Evolutionary conservation across 2,329 filamentous ascomycete genomes (phyloP).

Genomic region (Pseudogymnoascus sp.): DNA sequence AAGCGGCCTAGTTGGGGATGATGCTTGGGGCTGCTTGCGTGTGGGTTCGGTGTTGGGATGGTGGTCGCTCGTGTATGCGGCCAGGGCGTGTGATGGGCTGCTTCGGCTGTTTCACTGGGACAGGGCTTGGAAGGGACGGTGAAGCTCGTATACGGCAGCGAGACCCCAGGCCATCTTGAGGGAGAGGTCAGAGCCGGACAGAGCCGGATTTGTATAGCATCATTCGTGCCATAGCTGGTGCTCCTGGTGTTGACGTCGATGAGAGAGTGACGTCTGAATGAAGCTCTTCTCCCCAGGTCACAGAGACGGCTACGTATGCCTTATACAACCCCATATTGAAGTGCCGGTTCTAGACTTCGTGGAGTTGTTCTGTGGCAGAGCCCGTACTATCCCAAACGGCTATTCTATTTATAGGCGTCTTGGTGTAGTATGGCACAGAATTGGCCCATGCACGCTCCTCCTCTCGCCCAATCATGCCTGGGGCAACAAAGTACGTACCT

Average conservation of each 20-base stretch:
- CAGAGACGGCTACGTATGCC: neutral
- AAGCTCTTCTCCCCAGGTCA: neutral
- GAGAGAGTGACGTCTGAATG: neutral
- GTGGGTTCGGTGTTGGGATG: neutral
- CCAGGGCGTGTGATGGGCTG: neutral
- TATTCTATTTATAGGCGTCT: neutral
- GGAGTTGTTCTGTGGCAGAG: constrained; percentile 1
- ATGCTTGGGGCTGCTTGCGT: neutral
- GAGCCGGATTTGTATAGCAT: neutral
- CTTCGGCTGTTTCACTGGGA: neutral
- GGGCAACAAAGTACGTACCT: neutral
- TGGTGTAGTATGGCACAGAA: neutral
- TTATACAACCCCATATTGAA: neutral
- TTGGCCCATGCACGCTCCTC: neutral
- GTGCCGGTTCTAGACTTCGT: neutral
- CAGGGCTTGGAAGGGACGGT: neutral
- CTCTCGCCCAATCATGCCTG: neutral
- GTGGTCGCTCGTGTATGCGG: constrained; percentile 3
- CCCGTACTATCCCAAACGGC: constrained; percentile 1
- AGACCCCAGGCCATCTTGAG: neutral
- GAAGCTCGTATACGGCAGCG: neutral
- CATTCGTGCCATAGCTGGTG: neutral
- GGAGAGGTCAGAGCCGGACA: neutral
- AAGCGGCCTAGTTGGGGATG: neutral
- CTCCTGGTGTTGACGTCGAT: neutral